phyloP scores from a whole-genome alignment of 2,329 filamentous ascomycete genomes.

The Spiromastix sp. region DNA sequence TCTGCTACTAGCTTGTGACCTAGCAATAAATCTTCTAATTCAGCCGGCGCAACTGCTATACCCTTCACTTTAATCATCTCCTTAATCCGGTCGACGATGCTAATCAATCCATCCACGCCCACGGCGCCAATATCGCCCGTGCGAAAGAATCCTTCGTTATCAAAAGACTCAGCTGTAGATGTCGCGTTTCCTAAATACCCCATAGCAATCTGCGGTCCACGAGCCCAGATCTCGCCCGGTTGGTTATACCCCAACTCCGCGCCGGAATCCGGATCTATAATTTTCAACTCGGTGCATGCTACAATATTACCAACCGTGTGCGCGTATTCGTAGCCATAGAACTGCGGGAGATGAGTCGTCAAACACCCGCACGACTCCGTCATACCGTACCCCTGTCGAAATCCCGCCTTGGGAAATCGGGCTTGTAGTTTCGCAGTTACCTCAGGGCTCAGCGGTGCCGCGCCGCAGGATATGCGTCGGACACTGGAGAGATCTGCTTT shows the following conservation, averaged over 20 bases:
- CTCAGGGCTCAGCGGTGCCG: conserved; percentile 39
- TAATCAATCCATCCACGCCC: conserved; percentile 22
- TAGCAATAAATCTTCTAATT: conserved; percentile 40
- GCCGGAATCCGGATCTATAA: conserved; percentile 46
- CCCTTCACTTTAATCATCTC: conserved; percentile 48
- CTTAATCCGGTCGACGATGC: conserved; percentile 42
- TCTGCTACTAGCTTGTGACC: conserved; percentile 39
- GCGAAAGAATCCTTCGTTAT: conserved; percentile 43
- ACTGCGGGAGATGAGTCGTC: conserved; percentile 46
- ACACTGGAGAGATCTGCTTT: conserved; percentile 41
- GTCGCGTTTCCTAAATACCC: conserved; percentile 44
- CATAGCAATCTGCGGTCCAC: conserved; percentile 42
- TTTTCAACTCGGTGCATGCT: conserved; percentile 36
- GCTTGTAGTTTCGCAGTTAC: conserved; percentile 30
- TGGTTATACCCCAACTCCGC: conserved; percentile 42
- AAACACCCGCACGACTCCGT: conserved; percentile 34
- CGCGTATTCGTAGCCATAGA: conserved; percentile 36
- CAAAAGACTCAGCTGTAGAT: conserved; percentile 40
- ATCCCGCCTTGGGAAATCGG: conserved; percentile 46
- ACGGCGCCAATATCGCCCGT: conserved; percentile 46
- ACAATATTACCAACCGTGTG: conserved; percentile 40
- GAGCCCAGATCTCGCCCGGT: conserved; percentile 43
- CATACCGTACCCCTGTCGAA: conserved; percentile 51
- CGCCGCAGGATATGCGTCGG: conserved; percentile 46
- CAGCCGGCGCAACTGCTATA: conserved; percentile 43